Percentiles rank a stretch among this genome's conserved stretches.
Conservation (phyloP, 257 asterid species). For the Capsicum rhomboideum region DNA sequence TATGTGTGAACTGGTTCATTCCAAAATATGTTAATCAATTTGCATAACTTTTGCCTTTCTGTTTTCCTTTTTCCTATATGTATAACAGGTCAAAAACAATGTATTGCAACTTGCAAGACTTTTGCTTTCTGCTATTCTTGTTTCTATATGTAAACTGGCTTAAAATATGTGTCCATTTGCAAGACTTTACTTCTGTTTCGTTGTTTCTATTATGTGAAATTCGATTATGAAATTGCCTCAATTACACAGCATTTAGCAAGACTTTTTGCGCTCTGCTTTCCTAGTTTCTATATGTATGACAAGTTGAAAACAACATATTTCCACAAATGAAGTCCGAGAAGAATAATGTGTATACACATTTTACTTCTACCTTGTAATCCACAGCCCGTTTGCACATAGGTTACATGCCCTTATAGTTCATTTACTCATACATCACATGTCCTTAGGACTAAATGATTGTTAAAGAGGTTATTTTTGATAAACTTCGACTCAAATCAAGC, state of each 20-base stretch:
- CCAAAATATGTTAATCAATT: neutral
- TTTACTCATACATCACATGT: no score
- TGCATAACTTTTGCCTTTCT: neutral
- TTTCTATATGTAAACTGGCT: neutral
- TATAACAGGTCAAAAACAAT: neutral
- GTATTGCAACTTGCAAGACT: neutral
- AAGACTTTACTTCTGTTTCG: neutral
- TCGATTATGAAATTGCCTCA: neutral
- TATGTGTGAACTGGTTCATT: neutral
- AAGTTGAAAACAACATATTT: no score
- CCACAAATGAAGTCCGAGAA: no score
- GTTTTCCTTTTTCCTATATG: neutral
- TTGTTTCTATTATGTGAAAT: neutral
- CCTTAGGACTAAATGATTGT: no score
- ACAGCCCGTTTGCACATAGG: no score
- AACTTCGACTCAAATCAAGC: neutral
- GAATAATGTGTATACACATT: no score
- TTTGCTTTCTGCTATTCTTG: neutral
- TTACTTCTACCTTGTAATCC: no score
- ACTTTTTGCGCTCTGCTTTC: neutral
- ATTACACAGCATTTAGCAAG: neutral
- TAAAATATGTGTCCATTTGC: neutral
- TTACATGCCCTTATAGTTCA: no score
- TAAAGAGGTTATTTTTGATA: neutral
- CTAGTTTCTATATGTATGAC: neutral